Conservation (phyloP, 1,139 yeast genomes). For the Hansenula sp. region DNA sequence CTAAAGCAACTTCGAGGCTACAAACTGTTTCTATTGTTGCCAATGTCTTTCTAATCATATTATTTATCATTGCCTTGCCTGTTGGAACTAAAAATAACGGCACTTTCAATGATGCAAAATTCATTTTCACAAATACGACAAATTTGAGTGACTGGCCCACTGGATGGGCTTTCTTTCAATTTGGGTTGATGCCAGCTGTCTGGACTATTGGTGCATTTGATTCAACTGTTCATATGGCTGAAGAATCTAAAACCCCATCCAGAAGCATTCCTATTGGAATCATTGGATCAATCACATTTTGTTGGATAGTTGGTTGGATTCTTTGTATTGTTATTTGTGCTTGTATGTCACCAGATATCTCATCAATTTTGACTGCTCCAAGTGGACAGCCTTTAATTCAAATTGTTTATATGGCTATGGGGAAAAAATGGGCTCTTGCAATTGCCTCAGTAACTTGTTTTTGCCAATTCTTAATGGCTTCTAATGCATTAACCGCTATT, state of each 20-base stretch:
- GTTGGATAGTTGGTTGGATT: constrained; percentile 56
- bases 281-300: constrained; percentile 45
- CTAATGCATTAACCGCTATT: constrained; percentile 43
- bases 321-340: constrained; percentile 50
- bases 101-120: constrained; percentile 32
- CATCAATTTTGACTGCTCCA: constrained; percentile 35
- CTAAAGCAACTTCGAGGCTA: constrained; percentile 49
- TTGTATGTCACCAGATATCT: constrained; percentile 51
- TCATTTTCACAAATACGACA: constrained; percentile 55
- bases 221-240: constrained; percentile 68
- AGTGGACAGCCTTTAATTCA: constrained; percentile 64
- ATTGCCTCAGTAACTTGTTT: constrained; percentile 52
- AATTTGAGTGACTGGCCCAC: constrained; percentile 56
- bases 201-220: constrained; percentile 72
- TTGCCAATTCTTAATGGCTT: constrained; percentile 63
- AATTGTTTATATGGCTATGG: constrained; percentile 56
- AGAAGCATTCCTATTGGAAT: constrained; percentile 65
- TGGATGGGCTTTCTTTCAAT: constrained; percentile 57
- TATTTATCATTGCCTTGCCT: constrained; percentile 69
- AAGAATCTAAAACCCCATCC: constrained; percentile 64
- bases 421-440: constrained; percentile 63
- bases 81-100: constrained; percentile 36
- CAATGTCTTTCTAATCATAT: constrained; percentile 49
- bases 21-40: constrained; percentile 58
- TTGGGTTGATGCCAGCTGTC: constrained; percentile 34